Conservation (phyloP, 345 rosid species). For the Pistacia atlantica region DNA sequence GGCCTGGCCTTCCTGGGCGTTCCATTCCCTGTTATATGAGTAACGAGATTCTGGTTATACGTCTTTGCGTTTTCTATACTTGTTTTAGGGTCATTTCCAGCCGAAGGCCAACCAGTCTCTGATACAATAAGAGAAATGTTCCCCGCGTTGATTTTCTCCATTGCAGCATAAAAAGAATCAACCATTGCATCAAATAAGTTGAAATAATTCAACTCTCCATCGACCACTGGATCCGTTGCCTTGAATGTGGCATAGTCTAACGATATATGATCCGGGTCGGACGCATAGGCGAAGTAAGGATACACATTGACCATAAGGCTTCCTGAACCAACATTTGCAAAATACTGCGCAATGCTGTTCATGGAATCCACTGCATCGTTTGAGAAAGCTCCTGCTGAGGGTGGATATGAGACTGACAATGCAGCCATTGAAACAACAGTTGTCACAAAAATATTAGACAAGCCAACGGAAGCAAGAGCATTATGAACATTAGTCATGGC, state of each 20-base stretch:
- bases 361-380: background rate
- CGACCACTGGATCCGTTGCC: conserved; percentile 19
- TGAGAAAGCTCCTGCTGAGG: conserved; percentile 34
- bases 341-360: conserved; percentile 16
- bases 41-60: conserved; percentile 8
- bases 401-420: conserved; percentile 41
- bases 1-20: conserved; percentile 14
- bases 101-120: conserved; percentile 16
- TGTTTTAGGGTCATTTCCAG: conserved; percentile 13
- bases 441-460: conserved; percentile 20
- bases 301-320: conserved; percentile 37
- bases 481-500: conserved; percentile 36
- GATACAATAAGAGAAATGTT: background rate
- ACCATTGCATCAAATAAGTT: conserved; percentile 40
- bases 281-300: conserved; percentile 45
- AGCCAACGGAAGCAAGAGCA: conserved; percentile 22
- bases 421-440: conserved; percentile 21
- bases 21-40: background rate
- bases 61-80: background rate
- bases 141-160: conserved; percentile 24
- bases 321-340: conserved; percentile 18
- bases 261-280: conserved; percentile 25
- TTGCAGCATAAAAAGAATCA: conserved; percentile 31
- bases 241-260: conserved; percentile 35
- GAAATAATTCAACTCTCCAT: conserved; percentile 31